A percentile compares a stretch with the other conserved stretches of the same genome.
Evolutionary conservation across 139 green algal genomes (phyloP).

Genomic region (Chlamydomonas sphaeroides): DNA sequence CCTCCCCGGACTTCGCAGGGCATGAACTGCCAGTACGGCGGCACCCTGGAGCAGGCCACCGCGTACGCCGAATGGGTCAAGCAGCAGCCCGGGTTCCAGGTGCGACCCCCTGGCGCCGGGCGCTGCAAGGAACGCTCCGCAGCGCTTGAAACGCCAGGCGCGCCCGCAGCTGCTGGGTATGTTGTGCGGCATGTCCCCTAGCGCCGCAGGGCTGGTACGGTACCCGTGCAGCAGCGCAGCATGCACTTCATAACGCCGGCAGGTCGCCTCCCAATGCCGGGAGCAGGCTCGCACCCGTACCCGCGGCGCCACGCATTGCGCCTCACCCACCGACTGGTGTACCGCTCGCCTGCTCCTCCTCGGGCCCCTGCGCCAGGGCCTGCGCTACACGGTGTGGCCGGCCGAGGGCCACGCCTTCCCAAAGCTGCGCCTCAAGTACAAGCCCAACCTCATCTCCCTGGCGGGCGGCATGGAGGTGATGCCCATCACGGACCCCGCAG

Average conservation of each 20-base stretch:
- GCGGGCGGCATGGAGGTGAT: slow-evolving; percentile 78
- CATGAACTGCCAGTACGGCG: slow-evolving; percentile 95
- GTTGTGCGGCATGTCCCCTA: too few species aligned
- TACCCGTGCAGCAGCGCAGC: too few species aligned
- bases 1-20: too few species aligned
- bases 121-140: too few species aligned
- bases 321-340: too few species aligned
- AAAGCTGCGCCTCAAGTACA: slow-evolving; percentile 84
- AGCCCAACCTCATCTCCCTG: slow-evolving; percentile 87
- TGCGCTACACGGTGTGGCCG: slow-evolving; percentile 70
- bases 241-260: too few species aligned
- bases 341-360: background rate
- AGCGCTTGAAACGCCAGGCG: too few species aligned
- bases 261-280: too few species aligned
- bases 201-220: too few species aligned
- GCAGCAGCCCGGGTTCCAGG: slow-evolving; percentile 73
- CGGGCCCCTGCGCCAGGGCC: slow-evolving; percentile 40
- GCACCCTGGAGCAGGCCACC: slow-evolving; percentile 64
- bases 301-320: too few species aligned
- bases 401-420: slow-evolving; percentile 80
- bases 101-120: slow-evolving; percentile 6
- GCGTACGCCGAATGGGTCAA: slow-evolving; percentile 83
- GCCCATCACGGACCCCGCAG: slow-evolving; percentile 72
- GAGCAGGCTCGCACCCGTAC: too few species aligned
- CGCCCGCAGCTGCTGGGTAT: too few species aligned